phyloP scores from a whole-genome alignment of 2,329 filamentous ascomycete genomes.

The Trichoderma semiorbis region DNA sequence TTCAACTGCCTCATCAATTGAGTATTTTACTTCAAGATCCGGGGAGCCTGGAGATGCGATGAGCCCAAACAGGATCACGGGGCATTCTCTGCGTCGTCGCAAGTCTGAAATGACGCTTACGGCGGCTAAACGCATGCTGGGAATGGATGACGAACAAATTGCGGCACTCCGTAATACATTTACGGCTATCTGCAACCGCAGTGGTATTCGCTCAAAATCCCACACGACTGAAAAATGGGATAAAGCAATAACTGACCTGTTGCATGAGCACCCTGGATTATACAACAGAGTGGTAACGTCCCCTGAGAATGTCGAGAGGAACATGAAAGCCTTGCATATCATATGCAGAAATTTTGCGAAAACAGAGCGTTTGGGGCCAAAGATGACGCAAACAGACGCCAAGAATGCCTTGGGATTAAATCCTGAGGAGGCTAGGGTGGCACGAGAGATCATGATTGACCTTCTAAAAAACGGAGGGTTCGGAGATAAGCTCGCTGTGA shows the following conservation, averaged over 20 bases:
- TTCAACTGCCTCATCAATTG: background rate
- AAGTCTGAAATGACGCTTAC: constrained; percentile 75
- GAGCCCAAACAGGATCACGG: constrained; percentile 63
- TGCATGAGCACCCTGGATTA: constrained; percentile 62
- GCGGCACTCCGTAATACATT: constrained; percentile 63
- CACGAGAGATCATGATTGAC: constrained; percentile 63
- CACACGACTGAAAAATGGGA: constrained; percentile 73
- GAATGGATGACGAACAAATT: constrained; percentile 62
- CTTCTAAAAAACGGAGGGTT: constrained; percentile 65
- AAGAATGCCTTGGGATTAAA: constrained; percentile 57
- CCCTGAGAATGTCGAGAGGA: constrained; percentile 56
- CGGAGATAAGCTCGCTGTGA: constrained; percentile 69
- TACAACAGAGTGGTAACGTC: constrained; percentile 58
- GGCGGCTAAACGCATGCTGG: constrained; percentile 68
- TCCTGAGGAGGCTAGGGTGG: constrained; percentile 49
- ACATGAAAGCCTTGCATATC: constrained; percentile 69
- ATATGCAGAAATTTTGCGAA: constrained; percentile 82
- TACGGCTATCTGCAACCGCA: constrained; percentile 64
- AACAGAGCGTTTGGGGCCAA: constrained; percentile 61
- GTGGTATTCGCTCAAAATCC: constrained; percentile 71
- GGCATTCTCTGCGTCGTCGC: too few relatives aligned
- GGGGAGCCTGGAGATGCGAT: constrained; percentile 40
- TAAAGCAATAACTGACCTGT: constrained; percentile 62
- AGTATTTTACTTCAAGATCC: background rate
- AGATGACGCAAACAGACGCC: constrained; percentile 71